A percentile compares a stretch with the other conserved stretches of the same genome.
Evolutionary conservation across 2,329 filamentous ascomycete species (phyloP).

Genomic region (Fusarium sp.): DNA sequence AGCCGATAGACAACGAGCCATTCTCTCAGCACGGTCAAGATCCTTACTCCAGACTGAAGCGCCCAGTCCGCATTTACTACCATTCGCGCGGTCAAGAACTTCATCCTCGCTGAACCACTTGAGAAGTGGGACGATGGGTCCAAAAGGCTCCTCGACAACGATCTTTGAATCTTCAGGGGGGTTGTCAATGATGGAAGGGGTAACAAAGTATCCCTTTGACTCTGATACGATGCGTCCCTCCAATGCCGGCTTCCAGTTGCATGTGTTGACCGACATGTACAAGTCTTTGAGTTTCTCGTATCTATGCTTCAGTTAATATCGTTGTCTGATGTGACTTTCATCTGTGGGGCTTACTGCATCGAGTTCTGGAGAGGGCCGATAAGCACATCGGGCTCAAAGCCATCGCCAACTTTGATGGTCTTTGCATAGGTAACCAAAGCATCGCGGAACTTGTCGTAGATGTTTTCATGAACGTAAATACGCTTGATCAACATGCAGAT

Average conservation of each 20-base stretch:
- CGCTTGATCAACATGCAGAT: not conserved
- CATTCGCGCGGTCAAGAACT: not conserved
- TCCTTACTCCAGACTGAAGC: conserved; percentile 61
- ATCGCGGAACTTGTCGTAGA: conserved; percentile 65
- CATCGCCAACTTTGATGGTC: not conserved
- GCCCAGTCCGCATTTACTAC: conserved; percentile 47
- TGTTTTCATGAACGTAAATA: conserved; percentile 67
- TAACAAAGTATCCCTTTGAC: not conserved
- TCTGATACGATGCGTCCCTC: not conserved
- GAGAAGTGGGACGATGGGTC: not conserved
- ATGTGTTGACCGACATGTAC: not conserved
- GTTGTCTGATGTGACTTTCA: not conserved
- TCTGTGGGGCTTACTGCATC: not conserved
- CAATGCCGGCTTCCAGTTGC: not conserved
- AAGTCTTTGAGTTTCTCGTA: not conserved
- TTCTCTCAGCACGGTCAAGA: not conserved
- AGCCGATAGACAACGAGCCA: not conserved
- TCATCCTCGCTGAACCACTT: conserved; percentile 5
- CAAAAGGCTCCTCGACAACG: not conserved
- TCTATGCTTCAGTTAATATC: not conserved
- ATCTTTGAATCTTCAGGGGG: not conserved
- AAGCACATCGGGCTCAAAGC: not conserved
- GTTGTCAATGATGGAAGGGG: not conserved
- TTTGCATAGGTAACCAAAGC: not conserved
- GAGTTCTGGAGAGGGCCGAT: not conserved